Conservation (phyloP, 768 basidiomycete genomes). For the Mycena venus region DNA sequence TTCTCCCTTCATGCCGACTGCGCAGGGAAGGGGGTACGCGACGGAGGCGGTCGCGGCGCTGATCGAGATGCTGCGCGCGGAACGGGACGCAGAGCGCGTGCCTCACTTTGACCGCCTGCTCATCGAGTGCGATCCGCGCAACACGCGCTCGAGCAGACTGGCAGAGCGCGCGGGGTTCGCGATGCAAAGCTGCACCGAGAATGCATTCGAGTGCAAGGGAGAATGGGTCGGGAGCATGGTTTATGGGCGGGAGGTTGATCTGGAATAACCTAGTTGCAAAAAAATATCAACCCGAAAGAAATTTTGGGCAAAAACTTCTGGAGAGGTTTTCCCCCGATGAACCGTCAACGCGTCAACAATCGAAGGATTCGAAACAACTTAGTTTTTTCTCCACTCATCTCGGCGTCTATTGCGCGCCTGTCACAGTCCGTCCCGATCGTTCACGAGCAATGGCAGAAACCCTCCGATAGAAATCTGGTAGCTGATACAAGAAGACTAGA, state of each 20-base stretch:
- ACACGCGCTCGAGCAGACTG: conserved; percentile 4
- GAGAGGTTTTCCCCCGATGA: too few relatives aligned
- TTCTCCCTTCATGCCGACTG: conserved; percentile 15
- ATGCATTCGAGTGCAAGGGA: conserved; percentile 20
- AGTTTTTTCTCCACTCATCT: too few relatives aligned
- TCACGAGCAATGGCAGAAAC: too few relatives aligned
- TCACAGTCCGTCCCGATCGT: too few relatives aligned
- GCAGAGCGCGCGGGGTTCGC: conserved; percentile 12
- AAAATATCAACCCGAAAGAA: too few relatives aligned
- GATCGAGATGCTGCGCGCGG: conserved; percentile 1
- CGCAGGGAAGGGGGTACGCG: conserved; percentile 1
- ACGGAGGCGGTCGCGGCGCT: conserved; percentile 1
- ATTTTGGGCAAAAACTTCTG: too few relatives aligned
- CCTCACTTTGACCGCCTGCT: conserved; percentile 1
- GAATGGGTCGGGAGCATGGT: conserved; percentile 24
- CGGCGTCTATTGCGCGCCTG: too few relatives aligned
- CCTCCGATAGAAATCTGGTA: too few relatives aligned
- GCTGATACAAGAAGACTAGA: too few relatives aligned
- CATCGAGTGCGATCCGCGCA: conserved; percentile 21
- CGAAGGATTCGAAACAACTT: too few relatives aligned
- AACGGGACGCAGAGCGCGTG: not conserved
- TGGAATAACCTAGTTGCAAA: too few relatives aligned
- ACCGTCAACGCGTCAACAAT: too few relatives aligned
- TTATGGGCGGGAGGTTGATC: not conserved
- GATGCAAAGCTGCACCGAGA: conserved; percentile 5